These are phyloP conservation scores for Dothiorella sarmentorum DNA, from an alignment of 2,329 filamentous ascomycete genomes.

Conservation along the genomic window DNA sequence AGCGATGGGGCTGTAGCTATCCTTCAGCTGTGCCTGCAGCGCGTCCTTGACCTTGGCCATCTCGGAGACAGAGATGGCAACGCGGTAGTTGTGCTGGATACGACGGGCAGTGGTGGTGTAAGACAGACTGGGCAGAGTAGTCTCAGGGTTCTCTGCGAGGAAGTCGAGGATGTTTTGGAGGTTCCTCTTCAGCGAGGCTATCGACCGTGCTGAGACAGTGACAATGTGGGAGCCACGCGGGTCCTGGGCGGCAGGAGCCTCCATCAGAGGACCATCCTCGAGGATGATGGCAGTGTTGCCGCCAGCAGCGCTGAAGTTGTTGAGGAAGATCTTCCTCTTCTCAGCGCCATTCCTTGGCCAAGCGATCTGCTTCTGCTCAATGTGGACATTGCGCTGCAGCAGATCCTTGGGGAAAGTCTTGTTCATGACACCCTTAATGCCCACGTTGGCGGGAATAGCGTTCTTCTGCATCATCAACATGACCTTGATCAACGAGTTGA, in stretches of 20 bases:
- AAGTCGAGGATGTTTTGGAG: slow-evolving; percentile 19
- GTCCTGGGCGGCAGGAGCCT: slow-evolving; percentile 21
- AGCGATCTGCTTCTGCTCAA: slow-evolving; percentile 44
- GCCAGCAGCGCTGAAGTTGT: slow-evolving; percentile 61
- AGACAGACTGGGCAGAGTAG: slow-evolving; percentile 21
- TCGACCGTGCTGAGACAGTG: slow-evolving; percentile 22
- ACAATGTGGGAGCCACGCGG: slow-evolving; percentile 22
- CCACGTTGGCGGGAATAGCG: slow-evolving; percentile 53
- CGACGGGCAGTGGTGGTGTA: slow-evolving; percentile 29
- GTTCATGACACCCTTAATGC: slow-evolving; percentile 55
- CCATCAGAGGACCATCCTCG: slow-evolving; percentile 23
- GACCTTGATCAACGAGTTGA: slow-evolving; percentile 53
- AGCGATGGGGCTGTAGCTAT: slow-evolving; percentile 50
- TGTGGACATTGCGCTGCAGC: slow-evolving; percentile 51
- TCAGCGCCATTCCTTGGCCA: slow-evolving; percentile 47
- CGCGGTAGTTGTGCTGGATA: slow-evolving; percentile 44
- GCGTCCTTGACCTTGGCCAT: slow-evolving; percentile 46
- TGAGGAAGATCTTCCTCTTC: slow-evolving; percentile 50
- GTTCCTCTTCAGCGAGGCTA: slow-evolving; percentile 21
- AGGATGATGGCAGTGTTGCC: slow-evolving; percentile 51
- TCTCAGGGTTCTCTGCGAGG: slow-evolving; percentile 19
- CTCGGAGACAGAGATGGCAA: slow-evolving; percentile 46
- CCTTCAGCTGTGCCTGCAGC: slow-evolving; percentile 47
- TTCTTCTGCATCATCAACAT: slow-evolving; percentile 54
- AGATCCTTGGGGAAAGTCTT: slow-evolving; percentile 54